Evolutionary conservation across 2,329 filamentous ascomycete genomes (phyloP), one percentile per base, ranked within the genome.

Genomic region (Ascochyta rabiei): DNA sequence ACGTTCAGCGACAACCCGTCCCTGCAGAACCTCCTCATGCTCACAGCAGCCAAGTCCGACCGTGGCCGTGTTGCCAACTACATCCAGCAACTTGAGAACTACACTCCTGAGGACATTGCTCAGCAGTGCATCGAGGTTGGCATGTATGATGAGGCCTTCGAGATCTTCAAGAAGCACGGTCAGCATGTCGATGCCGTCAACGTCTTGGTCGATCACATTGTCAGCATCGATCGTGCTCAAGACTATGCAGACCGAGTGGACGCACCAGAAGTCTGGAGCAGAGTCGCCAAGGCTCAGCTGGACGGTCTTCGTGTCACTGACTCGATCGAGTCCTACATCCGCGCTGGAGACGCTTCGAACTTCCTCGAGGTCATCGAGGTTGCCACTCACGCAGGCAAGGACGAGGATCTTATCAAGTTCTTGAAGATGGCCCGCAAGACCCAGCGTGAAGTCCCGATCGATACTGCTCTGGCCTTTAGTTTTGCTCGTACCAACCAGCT

Each of bases 361-460:
- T 96, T 96, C 79, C 81, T 85, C 44, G 96, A 99, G 76, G 95
- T 99, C 55, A 98, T 99, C 61, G 95, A 99, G 75, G 95, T 91
- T 63, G 92, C 91, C 15, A 96, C 91, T 0, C 91, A 93, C 67
- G 95, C 96, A 56, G 95, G 93, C 66, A 99, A 99, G 83, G 93
- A 98, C 71, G 93, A 97, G 73, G 95, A 99, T 57, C 86, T 99
- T 33, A 89, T 99, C 82, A 97, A 96, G 79, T 99, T 87, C 80
- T 83, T 99, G 63, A 89, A 90, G 66, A 99, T 99, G 96, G 90
- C 95, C 38, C 90, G 96, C 70, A 98, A 98, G 85, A 97, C 93
- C 37, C 84, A 96, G 60, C 90, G 96, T 34, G 96, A 99, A 79
- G 89, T 95, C 33, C 85, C 90, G 12, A 92, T 99, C 62, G 95